phyloP scores from a whole-genome alignment of 2,329 filamentous ascomycete genomes.

The Cercospora sp. region DNA sequence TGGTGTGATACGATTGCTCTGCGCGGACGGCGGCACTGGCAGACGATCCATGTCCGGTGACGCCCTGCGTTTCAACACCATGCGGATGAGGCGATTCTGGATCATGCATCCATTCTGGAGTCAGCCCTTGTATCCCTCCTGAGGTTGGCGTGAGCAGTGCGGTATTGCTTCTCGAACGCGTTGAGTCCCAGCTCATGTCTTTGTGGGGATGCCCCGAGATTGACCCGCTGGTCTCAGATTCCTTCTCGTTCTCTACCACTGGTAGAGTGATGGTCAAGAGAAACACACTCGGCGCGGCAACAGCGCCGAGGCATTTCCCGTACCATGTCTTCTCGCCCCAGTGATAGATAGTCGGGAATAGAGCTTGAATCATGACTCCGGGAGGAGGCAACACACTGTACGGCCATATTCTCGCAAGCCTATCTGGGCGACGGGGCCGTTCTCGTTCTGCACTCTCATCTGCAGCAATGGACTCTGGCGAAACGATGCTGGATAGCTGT shows the following conservation, averaged over 20 bases:
- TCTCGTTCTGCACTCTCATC: conserved; percentile 32
- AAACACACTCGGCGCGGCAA: conserved; percentile 88
- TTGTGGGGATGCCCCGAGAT: conserved; percentile 14
- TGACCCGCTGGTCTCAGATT: conserved; percentile 28
- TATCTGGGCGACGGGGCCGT: conserved; percentile 27
- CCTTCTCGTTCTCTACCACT: conserved; percentile 71
- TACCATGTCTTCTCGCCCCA: conserved; percentile 82
- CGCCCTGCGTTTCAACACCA: conserved; percentile 19
- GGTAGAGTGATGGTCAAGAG: conserved; percentile 86
- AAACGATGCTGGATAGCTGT: conserved; percentile 18
- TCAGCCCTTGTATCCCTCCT: conserved; percentile 21
- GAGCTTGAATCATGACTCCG: conserved; percentile 66
- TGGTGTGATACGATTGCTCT: conserved; percentile 32
- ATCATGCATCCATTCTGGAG: conserved; percentile 21
- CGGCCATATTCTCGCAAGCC: conserved; percentile 73
- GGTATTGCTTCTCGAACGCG: conserved; percentile 21
- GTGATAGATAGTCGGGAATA: conserved; percentile 83
- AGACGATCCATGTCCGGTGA: conserved; percentile 38
- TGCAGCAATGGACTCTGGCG: conserved; percentile 41
- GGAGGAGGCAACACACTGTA: conserved; percentile 71
- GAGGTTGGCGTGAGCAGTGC: conserved; percentile 17
- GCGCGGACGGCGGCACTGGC: conserved; percentile 37
- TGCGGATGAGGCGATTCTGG: conserved; percentile 23
- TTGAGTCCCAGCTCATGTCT: conserved; percentile 21
- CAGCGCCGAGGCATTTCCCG: conserved; percentile 77